These are phyloP conservation scores for Cladophialophora psammophila DNA, from an alignment of 2,329 filamentous ascomycete genomes.

Conservation along the genomic window DNA sequence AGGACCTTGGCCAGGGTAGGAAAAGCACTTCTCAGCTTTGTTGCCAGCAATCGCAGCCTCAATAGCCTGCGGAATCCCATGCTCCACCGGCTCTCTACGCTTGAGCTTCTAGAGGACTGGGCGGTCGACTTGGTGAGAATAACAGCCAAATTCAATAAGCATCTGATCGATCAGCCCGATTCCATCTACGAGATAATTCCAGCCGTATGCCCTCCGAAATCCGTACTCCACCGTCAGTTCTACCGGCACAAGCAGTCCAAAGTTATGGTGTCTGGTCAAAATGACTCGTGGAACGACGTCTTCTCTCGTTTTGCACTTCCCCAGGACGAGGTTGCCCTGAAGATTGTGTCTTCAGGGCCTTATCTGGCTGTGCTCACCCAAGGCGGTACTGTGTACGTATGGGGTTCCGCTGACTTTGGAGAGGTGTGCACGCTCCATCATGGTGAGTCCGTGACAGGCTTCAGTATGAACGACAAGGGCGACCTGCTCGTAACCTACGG, in stretches of 20 bases:
- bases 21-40: constrained; percentile 36
- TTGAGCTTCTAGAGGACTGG: constrained; percentile 46
- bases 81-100: constrained; percentile 33
- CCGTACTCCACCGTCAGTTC: constrained; percentile 48
- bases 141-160: constrained; percentile 47
- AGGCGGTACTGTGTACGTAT: constrained; percentile 38
- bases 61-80: constrained; percentile 33
- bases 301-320: constrained; percentile 21
- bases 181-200: constrained; percentile 51
- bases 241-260: constrained; percentile 41
- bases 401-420: constrained; percentile 39
- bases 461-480: constrained; percentile 30
- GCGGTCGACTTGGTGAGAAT: constrained; percentile 48
- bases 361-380: constrained; percentile 41
- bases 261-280: constrained; percentile 22
- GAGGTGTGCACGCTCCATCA: constrained; percentile 37
- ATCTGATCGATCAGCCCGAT: constrained; percentile 42
- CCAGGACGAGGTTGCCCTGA: constrained; percentile 14
- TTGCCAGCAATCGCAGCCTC: constrained; percentile 27
- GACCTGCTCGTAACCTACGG: constrained; percentile 38
- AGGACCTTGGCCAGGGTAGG: constrained; percentile 43
- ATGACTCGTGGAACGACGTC: constrained; percentile 24
- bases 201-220: constrained; percentile 50
- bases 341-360: constrained; percentile 27
- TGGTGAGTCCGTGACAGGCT: constrained; percentile 34